These are phyloP conservation scores for Canavalia ensiformis DNA, from an alignment of 306 rosid species.

Conservation along the genomic window DNA sequence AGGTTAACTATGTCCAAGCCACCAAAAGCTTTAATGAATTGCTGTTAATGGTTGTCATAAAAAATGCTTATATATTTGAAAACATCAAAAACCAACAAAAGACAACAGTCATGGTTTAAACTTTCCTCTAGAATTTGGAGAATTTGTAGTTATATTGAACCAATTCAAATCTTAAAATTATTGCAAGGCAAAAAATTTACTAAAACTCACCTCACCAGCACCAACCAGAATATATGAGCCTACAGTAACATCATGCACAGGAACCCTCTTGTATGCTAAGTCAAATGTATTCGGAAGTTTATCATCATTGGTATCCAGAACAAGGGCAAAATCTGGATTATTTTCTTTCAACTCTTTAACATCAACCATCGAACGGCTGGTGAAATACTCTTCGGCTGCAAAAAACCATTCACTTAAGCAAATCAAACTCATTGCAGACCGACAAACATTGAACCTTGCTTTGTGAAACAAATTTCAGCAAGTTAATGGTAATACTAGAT, in stretches of 20 bases:
- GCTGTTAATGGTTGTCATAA: constrained; percentile 22
- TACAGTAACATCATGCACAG: constrained; percentile 79
- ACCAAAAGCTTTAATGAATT: constrained; percentile 32
- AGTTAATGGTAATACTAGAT: constrained; percentile 34
- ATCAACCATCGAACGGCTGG: constrained; percentile 88
- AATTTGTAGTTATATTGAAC: not conserved
- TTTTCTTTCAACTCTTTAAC: constrained; percentile 94
- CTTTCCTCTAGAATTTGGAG: constrained; percentile 31
- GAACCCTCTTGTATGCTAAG: constrained; percentile 86
- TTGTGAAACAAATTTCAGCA: constrained; percentile 10
- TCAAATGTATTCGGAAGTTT: constrained; percentile 84
- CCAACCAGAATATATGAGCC: constrained; percentile 90
- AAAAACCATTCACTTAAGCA: constrained; percentile 47
- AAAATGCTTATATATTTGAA: constrained; percentile 36
- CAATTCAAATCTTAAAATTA: constrained; percentile 40
- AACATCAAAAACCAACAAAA: constrained; percentile 28
- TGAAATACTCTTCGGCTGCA: constrained; percentile 97
- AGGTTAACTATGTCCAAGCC: constrained; percentile 17
- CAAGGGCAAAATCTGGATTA: constrained; percentile 92
- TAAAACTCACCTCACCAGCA: constrained; percentile 87
- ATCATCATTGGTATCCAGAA: constrained; percentile 74
- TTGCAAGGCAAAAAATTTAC: constrained; percentile 19
- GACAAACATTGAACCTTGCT: not conserved
- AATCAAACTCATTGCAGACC: constrained; percentile 28
- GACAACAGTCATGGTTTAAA: constrained; percentile 20